phyloP scores from a whole-genome alignment of 176 grass and related monocot species.

The maize (Zea mays) region Zm-B73-REFERENCE-NAM-5.0 NC_050103.1:75537501-75538000 shows the following conservation, averaged over 20 bases:
- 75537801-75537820: not conserved
- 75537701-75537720: not conserved
- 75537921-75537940: not conserved
- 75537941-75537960: not conserved
- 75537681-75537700: not conserved
- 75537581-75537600: not conserved
- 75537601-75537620: not conserved
- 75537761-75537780: not conserved
- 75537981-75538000: not conserved
- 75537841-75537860: not conserved
- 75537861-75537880: not conserved
- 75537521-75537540: not conserved
- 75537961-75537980: constrained; percentile 15
- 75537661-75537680: not conserved
- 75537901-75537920: constrained; percentile 4
- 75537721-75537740: not conserved
- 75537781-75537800: not conserved
- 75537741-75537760: not conserved
- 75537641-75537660: not conserved
- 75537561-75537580: constrained; percentile 1
- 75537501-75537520: not conserved
- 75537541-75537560: not conserved
- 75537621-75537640: not conserved
- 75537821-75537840: not conserved
- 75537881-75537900: not conserved